Conservation (phyloP, 1,139 yeast genomes). For the Taphrina sp. region DNA sequence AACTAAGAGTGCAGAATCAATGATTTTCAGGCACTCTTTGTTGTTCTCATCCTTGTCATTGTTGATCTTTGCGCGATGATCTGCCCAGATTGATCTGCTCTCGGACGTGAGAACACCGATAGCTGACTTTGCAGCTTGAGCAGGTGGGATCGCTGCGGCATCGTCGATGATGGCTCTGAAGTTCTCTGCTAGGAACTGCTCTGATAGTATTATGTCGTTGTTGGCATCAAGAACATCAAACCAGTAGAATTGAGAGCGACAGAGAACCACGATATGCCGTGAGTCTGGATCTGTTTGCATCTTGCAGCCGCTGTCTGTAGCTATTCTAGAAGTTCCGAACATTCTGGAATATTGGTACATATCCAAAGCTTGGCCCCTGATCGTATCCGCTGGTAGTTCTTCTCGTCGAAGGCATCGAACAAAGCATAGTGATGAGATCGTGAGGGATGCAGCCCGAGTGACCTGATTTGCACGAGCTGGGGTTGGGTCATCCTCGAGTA, state of each 20-base stretch:
- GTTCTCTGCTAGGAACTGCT: slow-evolving; percentile 71
- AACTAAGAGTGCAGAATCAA: slow-evolving; percentile 77
- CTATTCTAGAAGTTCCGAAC: slow-evolving; percentile 83
- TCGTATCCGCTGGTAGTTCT: slow-evolving; percentile 68
- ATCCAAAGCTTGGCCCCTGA: slow-evolving; percentile 70
- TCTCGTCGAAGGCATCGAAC: slow-evolving; percentile 73
- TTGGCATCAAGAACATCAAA: slow-evolving; percentile 78
- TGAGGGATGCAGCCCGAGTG: slow-evolving; percentile 77
- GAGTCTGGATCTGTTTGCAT: slow-evolving; percentile 77
- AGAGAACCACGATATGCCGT: slow-evolving; percentile 77
- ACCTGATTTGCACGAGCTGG: slow-evolving; percentile 70
- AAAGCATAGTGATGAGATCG: slow-evolving; percentile 73
- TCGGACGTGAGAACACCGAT: slow-evolving; percentile 89
- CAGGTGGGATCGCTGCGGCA: slow-evolving; percentile 58
- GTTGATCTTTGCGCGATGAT: slow-evolving; percentile 52
- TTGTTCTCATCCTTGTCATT: slow-evolving; percentile 24
- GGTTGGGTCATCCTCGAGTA: slow-evolving; percentile 87
- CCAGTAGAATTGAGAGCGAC: slow-evolving; percentile 89
- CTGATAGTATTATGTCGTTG: slow-evolving; percentile 66
- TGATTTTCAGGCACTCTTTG: slow-evolving; percentile 65
- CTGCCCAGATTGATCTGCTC: slow-evolving; percentile 81
- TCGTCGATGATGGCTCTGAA: slow-evolving; percentile 74
- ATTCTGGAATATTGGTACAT: slow-evolving; percentile 87
- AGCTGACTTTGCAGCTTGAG: slow-evolving; percentile 74
- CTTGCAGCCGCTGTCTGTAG: slow-evolving; percentile 74